Conservation (phyloP, 352 stramenopile genomes). For the Lagenidium sp. region DNA sequence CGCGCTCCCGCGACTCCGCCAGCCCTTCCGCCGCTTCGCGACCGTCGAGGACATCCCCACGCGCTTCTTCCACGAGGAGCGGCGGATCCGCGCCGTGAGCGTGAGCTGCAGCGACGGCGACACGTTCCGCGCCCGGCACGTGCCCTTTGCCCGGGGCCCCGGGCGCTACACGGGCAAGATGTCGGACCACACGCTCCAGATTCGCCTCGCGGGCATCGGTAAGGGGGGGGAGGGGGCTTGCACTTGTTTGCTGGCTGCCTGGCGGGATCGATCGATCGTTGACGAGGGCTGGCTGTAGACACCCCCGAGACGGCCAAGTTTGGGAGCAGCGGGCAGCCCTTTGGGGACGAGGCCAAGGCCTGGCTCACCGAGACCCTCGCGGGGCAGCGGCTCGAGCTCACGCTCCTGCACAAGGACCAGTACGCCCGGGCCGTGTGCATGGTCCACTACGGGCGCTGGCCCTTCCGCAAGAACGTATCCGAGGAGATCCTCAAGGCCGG, state of each 20-base stretch:
- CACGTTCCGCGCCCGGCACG: constrained; percentile 71
- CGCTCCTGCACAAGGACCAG: constrained; percentile 78
- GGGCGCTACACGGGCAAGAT: constrained; percentile 42
- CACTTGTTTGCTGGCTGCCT: too few species aligned
- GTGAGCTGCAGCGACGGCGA: constrained; percentile 73
- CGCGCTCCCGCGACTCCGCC: constrained; percentile 38
- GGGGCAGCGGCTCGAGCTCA: constrained; percentile 51
- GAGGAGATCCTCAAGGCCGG: constrained; percentile 76
- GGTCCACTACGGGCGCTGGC: constrained; percentile 71
- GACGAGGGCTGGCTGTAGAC: constrained; percentile 26
- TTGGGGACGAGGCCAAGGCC: constrained; percentile 69
- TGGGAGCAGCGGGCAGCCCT: constrained; percentile 62
- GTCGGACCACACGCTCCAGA: constrained; percentile 76
- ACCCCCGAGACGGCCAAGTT: constrained; percentile 84
- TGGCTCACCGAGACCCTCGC: constrained; percentile 46
- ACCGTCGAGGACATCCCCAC: constrained; percentile 78
- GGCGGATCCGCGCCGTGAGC: constrained; percentile 31
- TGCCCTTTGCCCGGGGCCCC: constrained; percentile 33
- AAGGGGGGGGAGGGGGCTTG: too few species aligned
- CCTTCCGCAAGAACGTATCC: constrained; percentile 72
- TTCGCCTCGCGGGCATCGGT: constrained; percentile 77
- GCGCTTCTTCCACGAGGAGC: constrained; percentile 56
- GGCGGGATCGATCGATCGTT: too few species aligned
- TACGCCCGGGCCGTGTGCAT: constrained; percentile 76
- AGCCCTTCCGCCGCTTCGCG: constrained; percentile 57